Base-by-base conservation (phyloP, 768 basidiomycete genomes). In the Leccinum rimulosum region DNA sequence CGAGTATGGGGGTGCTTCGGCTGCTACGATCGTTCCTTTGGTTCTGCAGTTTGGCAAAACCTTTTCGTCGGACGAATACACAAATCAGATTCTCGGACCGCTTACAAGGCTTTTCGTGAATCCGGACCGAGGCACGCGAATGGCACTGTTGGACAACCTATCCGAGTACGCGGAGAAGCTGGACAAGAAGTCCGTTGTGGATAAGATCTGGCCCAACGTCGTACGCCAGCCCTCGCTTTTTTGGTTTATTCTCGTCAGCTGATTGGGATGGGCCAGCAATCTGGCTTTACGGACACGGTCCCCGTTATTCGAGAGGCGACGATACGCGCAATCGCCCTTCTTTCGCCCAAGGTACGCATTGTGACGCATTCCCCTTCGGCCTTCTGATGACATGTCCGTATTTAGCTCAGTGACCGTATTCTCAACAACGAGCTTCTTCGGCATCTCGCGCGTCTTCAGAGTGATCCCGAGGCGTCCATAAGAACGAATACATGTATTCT, bases 401-500 rank as follows among this genome's bases (percentile, higher is more conserved):
- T 31, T 2, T 61, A 97, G 94, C 80, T 99, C 53, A 89, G 78
- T 52, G 95, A 97, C 63, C 88, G 96, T 2, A 84, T 98, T 40
- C 80, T 98, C 38, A 99, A 99, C 74, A 99, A 98, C 66, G 97
- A 99, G 61, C 85, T 99, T 19, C 83, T 99, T 11, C 88, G 96
- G 2, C 83, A 91, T 61, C 83, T 99, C 25, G 96, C 96, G 2
- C 93, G 92, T 68, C 88, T 92, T 75, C 97, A 99, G 75, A 85
- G 82, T 35, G 97, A 98, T 68, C 79, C 88, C 1, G 97, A 99
- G 74, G 84, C 95, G 3, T 95, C 95, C 6, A 98, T 98, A 65
- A 84, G 97, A 50, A 98, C 97, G 15, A 98, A 98, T 67, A 97
- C 97, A 0, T 96, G 94, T 68, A 98, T 99, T 64, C 84, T 98